A percentile compares a stretch with the other conserved stretches of the same genome.
Conservation (phyloP, 768 basidiomycete genomes). For the Tricholoma sp. region DNA sequence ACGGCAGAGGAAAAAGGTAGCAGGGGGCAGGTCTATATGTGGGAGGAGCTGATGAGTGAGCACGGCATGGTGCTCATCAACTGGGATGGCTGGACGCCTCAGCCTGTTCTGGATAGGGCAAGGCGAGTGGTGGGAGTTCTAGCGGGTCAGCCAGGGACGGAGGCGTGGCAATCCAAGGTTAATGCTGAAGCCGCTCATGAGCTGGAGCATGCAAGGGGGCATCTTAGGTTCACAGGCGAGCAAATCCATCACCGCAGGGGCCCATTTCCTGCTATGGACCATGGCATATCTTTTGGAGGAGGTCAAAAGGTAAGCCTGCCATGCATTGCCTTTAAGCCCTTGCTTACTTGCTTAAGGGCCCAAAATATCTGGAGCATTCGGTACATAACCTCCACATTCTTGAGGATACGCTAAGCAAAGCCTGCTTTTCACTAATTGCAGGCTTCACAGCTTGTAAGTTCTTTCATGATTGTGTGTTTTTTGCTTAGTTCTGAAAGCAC, state of each 20-base stretch:
- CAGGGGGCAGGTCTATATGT: neutral
- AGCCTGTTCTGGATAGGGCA: neutral
- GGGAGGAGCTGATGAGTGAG: neutral
- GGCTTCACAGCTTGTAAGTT: too few relatives aligned
- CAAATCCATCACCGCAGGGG: neutral
- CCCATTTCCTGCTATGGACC: neutral
- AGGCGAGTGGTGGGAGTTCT: neutral
- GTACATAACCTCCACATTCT: neutral
- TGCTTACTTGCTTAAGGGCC: neutral
- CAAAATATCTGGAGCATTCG: neutral
- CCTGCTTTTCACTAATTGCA: neutral
- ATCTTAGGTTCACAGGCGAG: neutral
- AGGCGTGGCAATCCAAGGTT: too few relatives aligned
- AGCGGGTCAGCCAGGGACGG: neutral
- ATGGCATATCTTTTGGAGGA: neutral
- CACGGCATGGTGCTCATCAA: neutral
- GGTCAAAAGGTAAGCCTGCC: neutral
- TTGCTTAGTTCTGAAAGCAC: too few relatives aligned
- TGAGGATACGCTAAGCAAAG: neutral
- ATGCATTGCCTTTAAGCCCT: neutral
- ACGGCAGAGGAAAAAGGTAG: neutral
- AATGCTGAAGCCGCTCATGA: neutral
- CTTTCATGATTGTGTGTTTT: too few relatives aligned
- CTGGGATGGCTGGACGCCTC: neutral
- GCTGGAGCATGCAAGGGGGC: neutral